Evolutionary conservation across 805 yeast species (phyloP).

Genomic region (Kazachstania taianensis): DNA sequence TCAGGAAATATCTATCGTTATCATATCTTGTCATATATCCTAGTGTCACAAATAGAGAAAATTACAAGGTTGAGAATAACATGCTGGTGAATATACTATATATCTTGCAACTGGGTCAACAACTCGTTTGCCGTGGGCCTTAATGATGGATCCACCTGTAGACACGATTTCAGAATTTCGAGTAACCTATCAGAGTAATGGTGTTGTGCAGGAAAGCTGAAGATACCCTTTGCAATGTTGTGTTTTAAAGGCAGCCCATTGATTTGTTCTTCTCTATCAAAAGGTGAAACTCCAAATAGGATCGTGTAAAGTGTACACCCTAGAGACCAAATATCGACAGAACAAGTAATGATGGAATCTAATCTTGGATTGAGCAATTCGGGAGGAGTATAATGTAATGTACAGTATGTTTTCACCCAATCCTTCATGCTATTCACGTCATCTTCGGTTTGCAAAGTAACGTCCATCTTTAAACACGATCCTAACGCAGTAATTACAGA

Average conservation of each 20-base stretch:
- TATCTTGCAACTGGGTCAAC: constrained; percentile 33
- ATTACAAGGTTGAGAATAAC: too few relatives aligned
- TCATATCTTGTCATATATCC: too few relatives aligned
- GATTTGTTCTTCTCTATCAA: constrained; percentile 70
- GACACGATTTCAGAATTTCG: constrained; percentile 47
- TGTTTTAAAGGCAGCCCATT: constrained; percentile 73
- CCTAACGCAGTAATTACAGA: constrained; percentile 84
- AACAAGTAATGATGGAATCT: constrained; percentile 44
- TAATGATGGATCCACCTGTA: constrained; percentile 46
- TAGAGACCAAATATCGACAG: constrained; percentile 82
- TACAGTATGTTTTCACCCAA: constrained; percentile 63
- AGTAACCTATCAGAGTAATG: constrained; percentile 47
- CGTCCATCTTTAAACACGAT: constrained; percentile 57
- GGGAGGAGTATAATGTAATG: constrained; percentile 83
- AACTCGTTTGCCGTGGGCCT: constrained; percentile 61
- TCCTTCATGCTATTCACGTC: constrained; percentile 74
- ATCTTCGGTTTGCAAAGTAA: constrained; percentile 45
- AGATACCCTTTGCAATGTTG: constrained; percentile 64
- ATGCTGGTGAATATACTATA: too few relatives aligned
- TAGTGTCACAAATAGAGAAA: too few relatives aligned
- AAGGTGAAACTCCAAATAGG: constrained; percentile 75
- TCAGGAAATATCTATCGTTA: constrained; percentile 19
- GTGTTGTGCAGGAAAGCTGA: constrained; percentile 28
- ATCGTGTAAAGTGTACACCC: constrained; percentile 77
- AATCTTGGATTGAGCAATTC: constrained; percentile 73